Evolutionary conservation across 495 filamentous ascomycete species (phyloP).

Genomic region (Neurospora sublineolata): DNA sequence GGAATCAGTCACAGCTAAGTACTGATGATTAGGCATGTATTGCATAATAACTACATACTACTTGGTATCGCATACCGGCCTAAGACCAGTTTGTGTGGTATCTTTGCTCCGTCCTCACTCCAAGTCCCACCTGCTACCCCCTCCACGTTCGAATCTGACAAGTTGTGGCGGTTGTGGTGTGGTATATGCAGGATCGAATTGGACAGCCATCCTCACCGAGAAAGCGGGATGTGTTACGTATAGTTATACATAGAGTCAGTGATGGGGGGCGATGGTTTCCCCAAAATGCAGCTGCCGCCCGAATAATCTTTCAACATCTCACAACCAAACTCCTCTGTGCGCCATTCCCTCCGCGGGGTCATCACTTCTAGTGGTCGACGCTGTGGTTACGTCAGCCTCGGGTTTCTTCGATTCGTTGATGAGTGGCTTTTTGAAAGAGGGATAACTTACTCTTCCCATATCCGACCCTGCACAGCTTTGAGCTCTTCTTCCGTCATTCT

Average conservation of each 20-base stretch:
- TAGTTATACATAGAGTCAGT: background rate
- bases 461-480: constrained; percentile 70
- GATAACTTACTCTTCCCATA: constrained; percentile 70
- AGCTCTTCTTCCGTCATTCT: constrained; percentile 81
- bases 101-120: background rate
- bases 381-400: constrained; percentile 14
- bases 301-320: background rate
- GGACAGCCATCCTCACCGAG: background rate
- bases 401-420: constrained; percentile 7
- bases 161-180: background rate
- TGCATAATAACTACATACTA: background rate
- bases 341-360: background rate
- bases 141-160: background rate
- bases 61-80: background rate
- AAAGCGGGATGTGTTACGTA: background rate
- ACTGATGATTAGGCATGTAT: background rate
- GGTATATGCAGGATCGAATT: background rate
- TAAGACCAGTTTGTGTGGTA: background rate
- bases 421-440: background rate
- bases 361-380: constrained; percentile 15
- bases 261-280: background rate
- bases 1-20: background rate
- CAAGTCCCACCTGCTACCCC: background rate
- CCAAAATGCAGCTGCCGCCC: background rate
- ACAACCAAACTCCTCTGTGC: background rate